phyloP scores from a whole-genome alignment of 768 basidiomycete species.

The Trametes gibbosa region DNA sequence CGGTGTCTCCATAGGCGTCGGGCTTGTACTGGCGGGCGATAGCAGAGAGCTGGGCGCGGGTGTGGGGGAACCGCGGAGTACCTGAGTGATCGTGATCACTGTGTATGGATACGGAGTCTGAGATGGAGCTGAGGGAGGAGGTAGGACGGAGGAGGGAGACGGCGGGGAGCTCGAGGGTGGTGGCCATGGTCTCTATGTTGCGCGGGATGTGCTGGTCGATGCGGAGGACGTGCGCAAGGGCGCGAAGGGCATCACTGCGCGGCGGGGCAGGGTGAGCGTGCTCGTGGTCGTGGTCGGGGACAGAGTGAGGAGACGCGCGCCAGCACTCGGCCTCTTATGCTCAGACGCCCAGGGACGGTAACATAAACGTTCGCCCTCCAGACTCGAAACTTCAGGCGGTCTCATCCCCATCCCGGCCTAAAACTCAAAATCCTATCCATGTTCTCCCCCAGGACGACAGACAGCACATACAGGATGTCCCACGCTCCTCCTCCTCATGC shows the following conservation, averaged over 20 bases:
- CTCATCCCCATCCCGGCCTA: neutral
- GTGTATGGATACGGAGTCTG: slow-evolving; percentile 15
- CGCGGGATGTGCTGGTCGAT: neutral
- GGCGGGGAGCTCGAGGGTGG: slow-evolving; percentile 25
- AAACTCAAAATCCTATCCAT: neutral
- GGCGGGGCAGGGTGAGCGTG: neutral
- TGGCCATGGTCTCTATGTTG: slow-evolving; percentile 12
- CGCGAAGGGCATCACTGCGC: slow-evolving; percentile 5
- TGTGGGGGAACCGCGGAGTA: slow-evolving; percentile 67
- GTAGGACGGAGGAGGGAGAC: slow-evolving; percentile 26
- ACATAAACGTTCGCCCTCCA: neutral
- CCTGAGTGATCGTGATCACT: slow-evolving; percentile 18
- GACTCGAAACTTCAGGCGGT: neutral
- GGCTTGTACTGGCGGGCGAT: slow-evolving; percentile 73
- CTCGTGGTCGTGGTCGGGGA: neutral
- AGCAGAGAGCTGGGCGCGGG: slow-evolving; percentile 73
- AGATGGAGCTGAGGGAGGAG: slow-evolving; percentile 19
- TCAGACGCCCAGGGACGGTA: neutral
- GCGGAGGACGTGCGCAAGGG: neutral
- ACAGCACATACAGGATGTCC: neutral
- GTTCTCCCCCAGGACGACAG: no score
- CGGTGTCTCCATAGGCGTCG: slow-evolving; percentile 42
- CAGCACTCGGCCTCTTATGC: neutral
- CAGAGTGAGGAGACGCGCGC: neutral
- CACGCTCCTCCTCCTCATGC: slow-evolving; percentile 5